A percentile compares a stretch with the other conserved stretches of the same genome.
phyloP scores from a whole-genome alignment of 2,329 filamentous ascomycete species.

The Aureobasidium leucospermi region DNA sequence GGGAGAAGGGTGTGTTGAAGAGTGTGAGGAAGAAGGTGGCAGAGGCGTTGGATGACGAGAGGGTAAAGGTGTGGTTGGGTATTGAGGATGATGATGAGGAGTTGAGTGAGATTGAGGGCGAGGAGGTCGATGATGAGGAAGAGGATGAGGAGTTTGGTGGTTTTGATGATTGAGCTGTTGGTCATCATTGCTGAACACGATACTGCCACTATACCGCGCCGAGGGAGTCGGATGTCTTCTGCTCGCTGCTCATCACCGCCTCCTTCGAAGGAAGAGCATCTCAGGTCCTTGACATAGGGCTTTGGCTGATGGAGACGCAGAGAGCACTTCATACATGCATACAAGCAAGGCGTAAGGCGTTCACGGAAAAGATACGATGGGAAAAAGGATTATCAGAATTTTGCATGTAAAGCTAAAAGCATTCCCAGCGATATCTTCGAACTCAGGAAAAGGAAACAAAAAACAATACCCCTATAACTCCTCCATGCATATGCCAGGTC shows the following conservation, averaged over 20 bases:
- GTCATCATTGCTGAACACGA: neutral
- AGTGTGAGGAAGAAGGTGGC: slow-evolving; percentile 61
- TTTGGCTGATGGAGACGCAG: neutral
- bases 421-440: neutral
- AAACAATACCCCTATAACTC: neutral
- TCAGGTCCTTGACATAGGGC: neutral
- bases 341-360: slow-evolving; percentile 11
- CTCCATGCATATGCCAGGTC: neutral
- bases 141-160: slow-evolving; percentile 60
- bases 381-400: neutral
- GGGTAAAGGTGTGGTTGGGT: slow-evolving; percentile 57
- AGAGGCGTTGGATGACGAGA: slow-evolving; percentile 66
- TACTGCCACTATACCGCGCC: neutral
- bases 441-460: slow-evolving; percentile 9
- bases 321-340: neutral
- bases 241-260: neutral
- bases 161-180: slow-evolving; percentile 52
- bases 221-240: no score
- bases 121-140: slow-evolving; percentile 30
- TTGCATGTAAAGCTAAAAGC: slow-evolving; percentile 9
- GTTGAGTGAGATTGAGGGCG: slow-evolving; percentile 33
- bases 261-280: neutral
- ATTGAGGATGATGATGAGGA: slow-evolving; percentile 25
- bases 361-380: neutral
- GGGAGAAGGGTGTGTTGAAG: slow-evolving; percentile 56